A percentile compares a stretch with the other conserved stretches of the same genome.
Evolutionary conservation across 1,139 yeast species (phyloP).

Genomic region (Nakaseomyces kungkrabaensis): DNA sequence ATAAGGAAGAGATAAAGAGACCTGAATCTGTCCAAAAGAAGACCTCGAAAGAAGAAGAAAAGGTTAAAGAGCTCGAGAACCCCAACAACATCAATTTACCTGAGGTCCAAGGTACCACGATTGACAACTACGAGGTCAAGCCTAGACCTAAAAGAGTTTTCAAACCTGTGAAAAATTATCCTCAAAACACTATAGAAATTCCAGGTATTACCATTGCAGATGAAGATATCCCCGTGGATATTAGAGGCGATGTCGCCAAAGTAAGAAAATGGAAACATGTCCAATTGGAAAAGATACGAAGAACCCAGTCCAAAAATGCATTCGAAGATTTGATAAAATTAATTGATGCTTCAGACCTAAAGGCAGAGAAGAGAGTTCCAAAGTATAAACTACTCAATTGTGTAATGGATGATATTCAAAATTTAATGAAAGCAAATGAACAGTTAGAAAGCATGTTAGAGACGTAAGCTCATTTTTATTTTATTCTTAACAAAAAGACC

Average conservation of each 20-base stretch:
- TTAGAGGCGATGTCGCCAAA: slow-evolving; percentile 13
- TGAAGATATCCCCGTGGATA: slow-evolving; percentile 16
- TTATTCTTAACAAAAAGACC: too few relatives aligned
- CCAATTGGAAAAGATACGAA: slow-evolving; percentile 25
- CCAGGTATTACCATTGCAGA: slow-evolving; percentile 23
- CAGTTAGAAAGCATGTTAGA: slow-evolving; percentile 14
- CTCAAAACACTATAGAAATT: slow-evolving; percentile 8
- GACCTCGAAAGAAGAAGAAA: background rate
- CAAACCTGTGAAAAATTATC: slow-evolving; percentile 3
- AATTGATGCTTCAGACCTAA: slow-evolving; percentile 16
- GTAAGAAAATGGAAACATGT: slow-evolving; percentile 30
- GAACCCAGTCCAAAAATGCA: slow-evolving; percentile 23
- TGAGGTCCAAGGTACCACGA: background rate
- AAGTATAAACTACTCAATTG: slow-evolving; percentile 23
- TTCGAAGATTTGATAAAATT: slow-evolving; percentile 22
- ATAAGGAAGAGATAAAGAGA: too few relatives aligned
- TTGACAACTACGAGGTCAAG: background rate
- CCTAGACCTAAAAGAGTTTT: slow-evolving; percentile 2
- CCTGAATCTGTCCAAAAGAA: background rate
- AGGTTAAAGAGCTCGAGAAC: background rate
- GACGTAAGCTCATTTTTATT: background rate
- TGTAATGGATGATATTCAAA: slow-evolving; percentile 25
- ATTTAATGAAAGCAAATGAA: slow-evolving; percentile 22
- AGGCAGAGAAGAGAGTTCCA: slow-evolving; percentile 23
- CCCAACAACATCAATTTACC: background rate